Percentiles rank a stretch among this genome's conserved stretches.
phyloP scores from a whole-genome alignment of 2,329 filamentous ascomycete genomes.

The Aureobasidium leucospermi region DNA sequence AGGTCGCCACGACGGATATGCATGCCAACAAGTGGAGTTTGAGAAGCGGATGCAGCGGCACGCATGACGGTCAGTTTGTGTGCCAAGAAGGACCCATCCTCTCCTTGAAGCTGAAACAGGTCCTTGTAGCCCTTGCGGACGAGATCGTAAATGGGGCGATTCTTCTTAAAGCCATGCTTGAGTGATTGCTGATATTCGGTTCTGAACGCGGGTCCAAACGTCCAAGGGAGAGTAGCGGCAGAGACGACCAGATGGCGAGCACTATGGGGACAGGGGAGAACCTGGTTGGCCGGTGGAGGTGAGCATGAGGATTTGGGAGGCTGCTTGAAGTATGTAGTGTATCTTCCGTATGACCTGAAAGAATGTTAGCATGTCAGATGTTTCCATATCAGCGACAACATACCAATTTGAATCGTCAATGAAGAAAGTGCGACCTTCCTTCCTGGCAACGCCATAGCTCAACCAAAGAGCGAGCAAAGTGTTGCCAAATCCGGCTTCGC shows the following conservation, averaged over 20 bases:
- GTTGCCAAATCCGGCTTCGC: slow-evolving; percentile 69
- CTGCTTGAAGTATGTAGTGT: slow-evolving; percentile 62
- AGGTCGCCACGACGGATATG: slow-evolving; percentile 76
- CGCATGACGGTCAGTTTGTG: slow-evolving; percentile 52
- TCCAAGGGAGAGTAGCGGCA: slow-evolving; percentile 55
- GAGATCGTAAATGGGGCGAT: slow-evolving; percentile 57
- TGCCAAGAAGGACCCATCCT: slow-evolving; percentile 59
- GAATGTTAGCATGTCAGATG: not conserved
- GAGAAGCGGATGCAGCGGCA: slow-evolving; percentile 36
- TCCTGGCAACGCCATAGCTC: slow-evolving; percentile 69
- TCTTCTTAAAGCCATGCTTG: slow-evolving; percentile 31
- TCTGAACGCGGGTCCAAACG: slow-evolving; percentile 54
- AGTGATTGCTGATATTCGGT: slow-evolving; percentile 12
- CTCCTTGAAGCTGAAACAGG: slow-evolving; percentile 61
- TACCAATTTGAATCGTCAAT: slow-evolving; percentile 72
- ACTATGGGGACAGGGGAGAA: slow-evolving; percentile 70
- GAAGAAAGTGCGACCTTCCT: slow-evolving; percentile 71
- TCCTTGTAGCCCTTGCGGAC: slow-evolving; percentile 63
- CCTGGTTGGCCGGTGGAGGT: slow-evolving; percentile 65
- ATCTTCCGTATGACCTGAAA: slow-evolving; percentile 61
- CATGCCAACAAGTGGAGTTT: slow-evolving; percentile 57
- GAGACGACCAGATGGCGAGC: slow-evolving; percentile 71
- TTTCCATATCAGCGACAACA: not conserved
- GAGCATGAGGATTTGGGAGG: slow-evolving; percentile 60
- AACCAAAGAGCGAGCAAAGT: slow-evolving; percentile 76